These are phyloP conservation scores for Magnusiomyces suaveolens DNA, from an alignment of 1,139 yeast genomes.

Conservation along the genomic window DNA sequence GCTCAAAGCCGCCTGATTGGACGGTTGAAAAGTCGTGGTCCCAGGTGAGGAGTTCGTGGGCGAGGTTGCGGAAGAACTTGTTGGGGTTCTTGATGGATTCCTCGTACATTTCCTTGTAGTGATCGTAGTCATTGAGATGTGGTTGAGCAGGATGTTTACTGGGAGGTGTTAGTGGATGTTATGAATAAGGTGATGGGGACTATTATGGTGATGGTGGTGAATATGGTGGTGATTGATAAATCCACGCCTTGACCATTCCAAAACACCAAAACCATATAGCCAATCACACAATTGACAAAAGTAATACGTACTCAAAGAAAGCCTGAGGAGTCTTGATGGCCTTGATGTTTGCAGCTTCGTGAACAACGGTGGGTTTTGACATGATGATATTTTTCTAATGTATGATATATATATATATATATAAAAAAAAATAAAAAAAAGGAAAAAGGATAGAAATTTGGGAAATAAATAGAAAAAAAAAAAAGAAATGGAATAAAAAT, in stretches of 20 bases:
- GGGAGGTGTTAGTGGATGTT: conserved; percentile 6
- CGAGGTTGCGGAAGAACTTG: conserved; percentile 55
- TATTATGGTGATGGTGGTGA: too few relatives aligned
- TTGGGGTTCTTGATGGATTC: conserved; percentile 62
- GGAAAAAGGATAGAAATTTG: not conserved
- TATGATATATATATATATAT: not conserved
- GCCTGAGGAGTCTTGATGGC: conserved; percentile 64
- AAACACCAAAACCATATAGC: not conserved
- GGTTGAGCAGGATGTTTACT: conserved; percentile 38
- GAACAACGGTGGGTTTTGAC: conserved; percentile 36
- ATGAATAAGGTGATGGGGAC: too few relatives aligned
- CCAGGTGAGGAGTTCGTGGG: conserved; percentile 53
- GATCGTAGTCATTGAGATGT: conserved; percentile 42
- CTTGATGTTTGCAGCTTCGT: conserved; percentile 65
- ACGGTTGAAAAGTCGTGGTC: conserved; percentile 50
- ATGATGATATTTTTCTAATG: conserved; percentile 3
- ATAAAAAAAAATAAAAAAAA: not conserved
- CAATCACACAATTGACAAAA: not conserved
- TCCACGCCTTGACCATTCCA: too few relatives aligned
- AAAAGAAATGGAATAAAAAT: too few relatives aligned
- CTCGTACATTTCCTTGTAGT: conserved; percentile 51
- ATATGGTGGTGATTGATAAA: too few relatives aligned
- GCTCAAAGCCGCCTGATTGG: conserved; percentile 46
- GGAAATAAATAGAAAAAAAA: not conserved
- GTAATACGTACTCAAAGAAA: conserved; percentile 47